Evolutionary conservation across 257 asterid species (phyloP).

Genomic region (Solanum pimpinellifolium): DNA sequence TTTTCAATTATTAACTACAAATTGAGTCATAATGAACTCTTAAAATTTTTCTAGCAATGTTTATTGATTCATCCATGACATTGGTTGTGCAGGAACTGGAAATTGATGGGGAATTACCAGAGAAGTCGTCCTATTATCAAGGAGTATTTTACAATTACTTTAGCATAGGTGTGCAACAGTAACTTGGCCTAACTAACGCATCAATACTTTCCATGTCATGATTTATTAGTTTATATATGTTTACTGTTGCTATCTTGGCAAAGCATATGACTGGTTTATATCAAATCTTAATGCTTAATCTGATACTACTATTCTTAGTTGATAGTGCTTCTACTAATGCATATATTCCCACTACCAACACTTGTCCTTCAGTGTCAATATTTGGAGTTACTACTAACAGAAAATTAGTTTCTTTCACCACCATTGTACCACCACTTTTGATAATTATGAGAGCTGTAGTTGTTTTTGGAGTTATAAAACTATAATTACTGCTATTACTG

Average conservation of each 20-base stretch:
- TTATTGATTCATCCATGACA: neutral
- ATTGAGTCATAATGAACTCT: neutral
- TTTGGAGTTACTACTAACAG: neutral
- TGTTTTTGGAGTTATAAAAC: neutral
- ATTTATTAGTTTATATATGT: neutral
- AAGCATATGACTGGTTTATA: neutral
- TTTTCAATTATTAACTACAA: neutral
- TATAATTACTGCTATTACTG: neutral
- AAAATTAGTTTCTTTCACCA: neutral
- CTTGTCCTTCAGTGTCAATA: neutral
- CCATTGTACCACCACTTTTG: neutral
- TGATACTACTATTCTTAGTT: neutral
- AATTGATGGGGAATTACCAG: conserved; percentile 58
- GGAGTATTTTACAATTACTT: conserved; percentile 95
- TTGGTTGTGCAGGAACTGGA: conserved; percentile 47
- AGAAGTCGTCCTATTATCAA: conserved; percentile 54
- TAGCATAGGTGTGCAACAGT: conserved; percentile 66
- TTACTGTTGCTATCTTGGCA: neutral
- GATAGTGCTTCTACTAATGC: neutral
- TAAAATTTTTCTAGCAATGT: neutral
- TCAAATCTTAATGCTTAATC: neutral
- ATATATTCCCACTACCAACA: neutral
- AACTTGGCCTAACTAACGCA: neutral
- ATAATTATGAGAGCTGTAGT: neutral
- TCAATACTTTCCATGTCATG: neutral